Evolutionary conservation across 108 stramenopile genomes (phyloP).

Genomic region (Cyclostephanos invisitatus): DNA sequence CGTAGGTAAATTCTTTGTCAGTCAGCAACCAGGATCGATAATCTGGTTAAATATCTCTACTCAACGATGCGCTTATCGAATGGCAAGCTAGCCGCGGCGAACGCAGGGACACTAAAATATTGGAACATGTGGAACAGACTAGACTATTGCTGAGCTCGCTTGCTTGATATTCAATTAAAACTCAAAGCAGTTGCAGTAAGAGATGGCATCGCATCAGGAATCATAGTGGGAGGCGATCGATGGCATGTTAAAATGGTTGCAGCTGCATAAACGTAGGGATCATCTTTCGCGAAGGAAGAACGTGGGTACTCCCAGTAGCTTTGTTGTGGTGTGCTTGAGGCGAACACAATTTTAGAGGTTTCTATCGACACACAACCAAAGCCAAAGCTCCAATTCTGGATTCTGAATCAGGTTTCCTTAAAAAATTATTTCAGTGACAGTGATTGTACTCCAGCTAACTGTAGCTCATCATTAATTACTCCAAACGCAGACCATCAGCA

Average conservation of each 20-base stretch:
- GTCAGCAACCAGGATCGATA: slow-evolving; percentile 11
- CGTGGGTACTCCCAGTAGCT: slow-evolving; percentile 11
- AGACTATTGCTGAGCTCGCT: slow-evolving; percentile 66
- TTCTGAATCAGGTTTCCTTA: too few relatives aligned
- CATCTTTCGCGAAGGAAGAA: slow-evolving; percentile 15
- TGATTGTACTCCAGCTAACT: too few relatives aligned
- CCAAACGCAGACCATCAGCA: too few relatives aligned
- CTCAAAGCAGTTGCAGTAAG: slow-evolving; percentile 37
- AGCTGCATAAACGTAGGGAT: slow-evolving; percentile 14
- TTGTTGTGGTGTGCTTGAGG: slow-evolving; percentile 1
- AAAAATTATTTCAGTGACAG: too few relatives aligned
- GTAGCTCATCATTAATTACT: too few relatives aligned
- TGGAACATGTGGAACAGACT: slow-evolving; percentile 78
- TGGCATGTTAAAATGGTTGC: slow-evolving; percentile 23
- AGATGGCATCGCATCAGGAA: slow-evolving; percentile 57
- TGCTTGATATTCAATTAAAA: slow-evolving; percentile 51
- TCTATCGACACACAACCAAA: neutral
- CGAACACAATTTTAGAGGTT: neutral
- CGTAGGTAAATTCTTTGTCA: neutral
- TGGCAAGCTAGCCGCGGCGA: slow-evolving; percentile 35
- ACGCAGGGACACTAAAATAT: slow-evolving; percentile 15
- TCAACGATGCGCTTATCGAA: slow-evolving; percentile 21
- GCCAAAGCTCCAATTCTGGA: too few relatives aligned
- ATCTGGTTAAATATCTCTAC: slow-evolving; percentile 31
- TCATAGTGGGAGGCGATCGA: slow-evolving; percentile 62